Evolutionary conservation across 495 filamentous ascomycete species (phyloP).

Genomic region (Aspergillus panamensis): DNA sequence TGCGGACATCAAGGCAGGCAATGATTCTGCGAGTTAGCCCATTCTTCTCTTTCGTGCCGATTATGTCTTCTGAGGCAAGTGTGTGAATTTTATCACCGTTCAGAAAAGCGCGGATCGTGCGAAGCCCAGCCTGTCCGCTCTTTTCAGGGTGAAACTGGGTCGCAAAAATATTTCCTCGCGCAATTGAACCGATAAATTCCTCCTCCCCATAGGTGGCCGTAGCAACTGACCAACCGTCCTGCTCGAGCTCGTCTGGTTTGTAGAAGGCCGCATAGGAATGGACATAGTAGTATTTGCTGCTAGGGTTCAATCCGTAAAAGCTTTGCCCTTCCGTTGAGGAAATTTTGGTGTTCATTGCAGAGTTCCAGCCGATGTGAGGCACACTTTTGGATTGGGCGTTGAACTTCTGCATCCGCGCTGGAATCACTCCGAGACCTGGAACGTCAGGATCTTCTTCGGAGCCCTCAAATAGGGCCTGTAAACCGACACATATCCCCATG

Average conservation of each 20-base stretch:
- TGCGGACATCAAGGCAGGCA: slow-evolving; percentile 91
- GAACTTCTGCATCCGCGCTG: slow-evolving; percentile 69
- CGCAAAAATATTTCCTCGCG: slow-evolving; percentile 76
- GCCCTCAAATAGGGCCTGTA: slow-evolving; percentile 84
- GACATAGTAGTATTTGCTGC: slow-evolving; percentile 97
- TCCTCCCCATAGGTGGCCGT: slow-evolving; percentile 84
- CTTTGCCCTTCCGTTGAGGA: slow-evolving; percentile 44
- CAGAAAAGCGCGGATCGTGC: slow-evolving; percentile 81
- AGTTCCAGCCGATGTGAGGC: slow-evolving; percentile 98
- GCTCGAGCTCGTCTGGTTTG: slow-evolving; percentile 62
- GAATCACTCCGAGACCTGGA: slow-evolving; percentile 71
- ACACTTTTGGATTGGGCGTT: slow-evolving; percentile 76
- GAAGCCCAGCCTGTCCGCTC: slow-evolving; percentile 81
- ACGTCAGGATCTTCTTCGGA: slow-evolving; percentile 72
- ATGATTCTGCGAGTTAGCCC: slow-evolving; percentile 88
- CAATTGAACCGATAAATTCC: slow-evolving; percentile 87
- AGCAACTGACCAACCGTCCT: slow-evolving; percentile 82
- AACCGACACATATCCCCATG: slow-evolving; percentile 94
- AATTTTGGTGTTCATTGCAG: slow-evolving; percentile 56
- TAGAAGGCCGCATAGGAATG: slow-evolving; percentile 90
- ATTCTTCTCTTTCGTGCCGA: slow-evolving; percentile 37
- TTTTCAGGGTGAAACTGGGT: slow-evolving; percentile 99
- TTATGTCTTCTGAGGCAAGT: slow-evolving; percentile 30
- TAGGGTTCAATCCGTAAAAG: slow-evolving; percentile 71
- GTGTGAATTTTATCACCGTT: slow-evolving; percentile 54